Evolutionary conservation across 1,139 yeast species (phyloP), one percentile per base, ranked within the genome.

Genomic region (Pichia sp.): DNA sequence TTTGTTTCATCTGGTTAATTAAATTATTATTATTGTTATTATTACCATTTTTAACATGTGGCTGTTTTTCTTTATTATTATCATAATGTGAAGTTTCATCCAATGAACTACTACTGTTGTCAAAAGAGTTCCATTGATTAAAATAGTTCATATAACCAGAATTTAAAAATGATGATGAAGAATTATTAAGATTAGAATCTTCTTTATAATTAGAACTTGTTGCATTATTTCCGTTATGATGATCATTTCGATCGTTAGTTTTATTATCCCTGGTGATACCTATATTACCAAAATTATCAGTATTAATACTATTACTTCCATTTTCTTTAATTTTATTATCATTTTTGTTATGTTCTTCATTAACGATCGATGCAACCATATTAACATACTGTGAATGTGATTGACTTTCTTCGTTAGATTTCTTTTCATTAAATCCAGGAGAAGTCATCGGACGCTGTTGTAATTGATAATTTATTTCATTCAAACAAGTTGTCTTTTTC

Each of bases 321-420:
- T n/a, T n/a, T n/a, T n/a, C n/a, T n/a, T n/a, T n/a, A n/a, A n/a
- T 28, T 4, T n/a, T 24, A 20, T 3, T 16, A 10, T 3, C n/a
- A n/a, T 33, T 31, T 11, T 30, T 34, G 6, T 30, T 22, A 11
- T 22, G 27, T 40, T 51, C 50, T 25, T 59, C 64, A 41, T 52
- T 55, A 12, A 64, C 63, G 29, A 66, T 55, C 2, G 65, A 58
- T 41, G 61, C 62, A 35, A 66, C 69, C 67, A 66, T 66, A 38
- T 51, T 55, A 16, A 56, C 58, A 36, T 53, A 53, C 33, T 41
- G 40, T 11, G 45, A 41, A 36, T 47, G 43, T 2, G 40, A 24
- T 16, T 37, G 24, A 5, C 32, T 25, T 24, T 42, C 36, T 24
- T 25, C 35, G 22, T n/a, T 22, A 22, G 12, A 9, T 12, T 34